These are phyloP conservation scores for Garcia nutans DNA, from an alignment of 345 rosid genomes.

Conservation along the genomic window DNA sequence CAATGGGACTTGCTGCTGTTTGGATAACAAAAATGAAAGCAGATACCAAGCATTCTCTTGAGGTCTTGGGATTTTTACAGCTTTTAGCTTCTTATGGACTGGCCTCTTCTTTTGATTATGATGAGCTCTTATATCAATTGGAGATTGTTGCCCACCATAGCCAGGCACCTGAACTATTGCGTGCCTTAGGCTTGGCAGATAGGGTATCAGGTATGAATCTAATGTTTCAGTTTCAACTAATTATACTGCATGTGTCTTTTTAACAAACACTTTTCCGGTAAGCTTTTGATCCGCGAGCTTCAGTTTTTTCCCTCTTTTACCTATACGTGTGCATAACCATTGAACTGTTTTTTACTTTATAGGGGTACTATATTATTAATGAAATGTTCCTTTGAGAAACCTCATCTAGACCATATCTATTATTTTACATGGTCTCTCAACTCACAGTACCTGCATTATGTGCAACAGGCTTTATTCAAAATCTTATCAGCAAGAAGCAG, in stretches of 20 bases:
- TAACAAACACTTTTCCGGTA: background rate
- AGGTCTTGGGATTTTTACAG: constrained; percentile 39
- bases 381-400: background rate
- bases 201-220: constrained; percentile 30
- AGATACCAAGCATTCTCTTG: constrained; percentile 22
- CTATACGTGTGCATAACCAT: background rate
- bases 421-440: background rate
- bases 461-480: constrained; percentile 33
- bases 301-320: background rate
- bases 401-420: background rate
- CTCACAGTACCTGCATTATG: background rate
- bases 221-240: background rate
- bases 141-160: constrained; percentile 22
- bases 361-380: background rate
- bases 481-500: constrained; percentile 30
- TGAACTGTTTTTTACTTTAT: background rate
- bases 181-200: constrained; percentile 32
- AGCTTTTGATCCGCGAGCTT: background rate
- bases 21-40: constrained; percentile 29
- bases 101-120: constrained; percentile 25
- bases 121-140: constrained; percentile 34
- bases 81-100: constrained; percentile 43
- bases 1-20: constrained; percentile 34
- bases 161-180: constrained; percentile 33
- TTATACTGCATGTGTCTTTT: background rate